Base-by-base conservation (phyloP, 2,329 filamentous ascomycete species). In the Kalaharituber pfeilii region DNA sequence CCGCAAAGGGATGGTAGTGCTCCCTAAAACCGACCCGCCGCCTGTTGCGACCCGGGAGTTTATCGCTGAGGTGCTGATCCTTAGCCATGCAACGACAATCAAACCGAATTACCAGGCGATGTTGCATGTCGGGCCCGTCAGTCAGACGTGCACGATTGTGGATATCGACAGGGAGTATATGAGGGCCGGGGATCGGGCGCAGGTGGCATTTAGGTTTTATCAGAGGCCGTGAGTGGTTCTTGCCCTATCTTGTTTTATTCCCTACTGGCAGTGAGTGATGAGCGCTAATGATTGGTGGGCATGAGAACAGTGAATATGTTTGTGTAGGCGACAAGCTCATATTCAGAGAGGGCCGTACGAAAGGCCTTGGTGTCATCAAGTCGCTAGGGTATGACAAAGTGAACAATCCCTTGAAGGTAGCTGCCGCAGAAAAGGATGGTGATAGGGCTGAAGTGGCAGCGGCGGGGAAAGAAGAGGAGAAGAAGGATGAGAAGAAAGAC, bases 31-130 rank as follows among this genome's bases (percentile, higher is more conserved):
- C 11, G 85, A 93, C 51, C 80, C 79, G 52, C 75, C 83, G 59
- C 78, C 82, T 0, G 91, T 81, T 60, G 84, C 86, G 9, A 77
- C 81, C 65, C 73, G 77, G 29, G 83, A 87, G 66, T 89, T 89
- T 64, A 73, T 88, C 42, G 85, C 85, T 11, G 84, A 89, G 69
- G 91, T 98, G 1, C 75, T 98, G 22, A 96, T 98, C 61, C 75
- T 98, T 5, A 93, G 85, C 3, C 91, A 98, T 65, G 87, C 89
- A 0, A 98, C 91, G 0, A 98, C 91, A 44, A 98, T 98, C 68
- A 91, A 94, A 69, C 86, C 81, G 0, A 89, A 87, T 64, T 98
- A 98, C 62, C 91, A 98, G 71, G 91, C 91, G 0, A 98, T 96
- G 88, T 75, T 98, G 22, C 91, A 98, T 64, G 88, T 98, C 3